Evolutionary conservation across 2,329 filamentous ascomycete species (phyloP).

Genomic region (Chalaropsis thielavioides): DNA sequence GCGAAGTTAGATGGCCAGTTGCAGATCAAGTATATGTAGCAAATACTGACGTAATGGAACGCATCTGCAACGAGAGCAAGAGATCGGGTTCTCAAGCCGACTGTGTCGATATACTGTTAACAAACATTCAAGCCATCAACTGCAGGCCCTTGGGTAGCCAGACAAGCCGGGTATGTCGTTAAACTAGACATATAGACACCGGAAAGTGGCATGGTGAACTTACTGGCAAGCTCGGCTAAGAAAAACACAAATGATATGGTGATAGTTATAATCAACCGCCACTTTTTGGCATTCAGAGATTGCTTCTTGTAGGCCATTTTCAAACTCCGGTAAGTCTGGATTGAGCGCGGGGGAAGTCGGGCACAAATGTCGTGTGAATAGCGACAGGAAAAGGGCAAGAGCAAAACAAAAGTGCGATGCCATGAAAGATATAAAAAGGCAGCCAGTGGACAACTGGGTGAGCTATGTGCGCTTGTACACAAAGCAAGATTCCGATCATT

Average conservation of each 20-base stretch:
- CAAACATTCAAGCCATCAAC: not conserved
- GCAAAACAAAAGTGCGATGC: not conserved
- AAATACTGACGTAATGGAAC: conserved; percentile 52
- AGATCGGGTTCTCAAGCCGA: conserved; percentile 56
- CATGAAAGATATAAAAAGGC: not conserved
- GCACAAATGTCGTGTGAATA: not conserved
- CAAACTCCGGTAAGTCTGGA: not conserved
- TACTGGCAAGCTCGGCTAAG: conserved; percentile 36
- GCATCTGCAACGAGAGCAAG: conserved; percentile 62
- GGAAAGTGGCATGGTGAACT: conserved; percentile 16
- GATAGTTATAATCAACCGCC: conserved; percentile 35
- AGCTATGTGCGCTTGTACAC: not conserved
- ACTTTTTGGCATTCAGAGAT: conserved; percentile 25
- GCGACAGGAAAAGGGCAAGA: not conserved
- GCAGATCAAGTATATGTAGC: not conserved
- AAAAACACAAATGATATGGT: conserved; percentile 38
- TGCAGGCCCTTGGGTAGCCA: too few species aligned
- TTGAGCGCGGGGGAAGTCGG: not conserved
- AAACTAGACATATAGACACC: not conserved
- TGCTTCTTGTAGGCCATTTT: conserved; percentile 27
- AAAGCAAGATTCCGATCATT: not conserved
- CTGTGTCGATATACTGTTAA: conserved; percentile 24
- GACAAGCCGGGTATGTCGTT: not conserved
- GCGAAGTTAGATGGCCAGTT: conserved; percentile 16
- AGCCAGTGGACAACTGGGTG: not conserved